Evolutionary conservation across 106 monocot genomes (phyloP).

Genomic region (Platanthera zijinensis): DNA sequence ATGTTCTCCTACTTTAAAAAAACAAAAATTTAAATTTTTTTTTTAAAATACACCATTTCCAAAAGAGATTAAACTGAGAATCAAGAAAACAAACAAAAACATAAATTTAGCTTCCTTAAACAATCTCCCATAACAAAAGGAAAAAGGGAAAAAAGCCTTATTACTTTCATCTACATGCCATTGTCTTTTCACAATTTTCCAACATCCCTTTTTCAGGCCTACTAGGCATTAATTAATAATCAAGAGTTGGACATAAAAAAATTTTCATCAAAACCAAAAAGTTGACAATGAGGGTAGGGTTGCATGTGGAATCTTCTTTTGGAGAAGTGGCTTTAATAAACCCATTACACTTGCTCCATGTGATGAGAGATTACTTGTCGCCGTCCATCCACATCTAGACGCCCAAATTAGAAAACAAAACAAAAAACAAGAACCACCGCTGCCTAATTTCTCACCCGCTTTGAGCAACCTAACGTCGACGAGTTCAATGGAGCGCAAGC

Average conservation of each 20-base stretch:
- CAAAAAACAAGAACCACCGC: background rate
- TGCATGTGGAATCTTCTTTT: conserved; percentile 6
- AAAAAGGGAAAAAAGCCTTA: background rate
- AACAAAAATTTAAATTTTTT: too few relatives aligned
- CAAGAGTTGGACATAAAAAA: background rate
- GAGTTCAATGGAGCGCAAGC: background rate
- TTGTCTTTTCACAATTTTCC: background rate
- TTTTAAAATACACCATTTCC: too few relatives aligned
- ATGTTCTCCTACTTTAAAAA: too few relatives aligned
- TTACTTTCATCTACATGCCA: background rate
- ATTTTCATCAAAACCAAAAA: background rate
- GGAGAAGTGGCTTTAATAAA: background rate
- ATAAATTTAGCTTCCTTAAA: background rate
- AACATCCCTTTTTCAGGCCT: background rate
- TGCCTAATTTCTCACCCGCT: conserved; percentile 1
- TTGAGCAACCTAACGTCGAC: background rate
- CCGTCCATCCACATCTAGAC: background rate
- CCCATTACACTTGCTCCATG: background rate
- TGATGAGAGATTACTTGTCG: background rate
- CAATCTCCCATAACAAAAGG: too few relatives aligned
- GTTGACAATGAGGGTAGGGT: background rate
- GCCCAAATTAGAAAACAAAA: background rate
- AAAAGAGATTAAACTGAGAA: too few relatives aligned
- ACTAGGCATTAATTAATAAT: background rate
- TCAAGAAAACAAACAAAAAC: background rate